Evolutionary conservation across 225 moss, liverwort and hornwort species (phyloP), one percentile per base, ranked within the genome.

Genomic region (Polytrichum commune): DNA sequence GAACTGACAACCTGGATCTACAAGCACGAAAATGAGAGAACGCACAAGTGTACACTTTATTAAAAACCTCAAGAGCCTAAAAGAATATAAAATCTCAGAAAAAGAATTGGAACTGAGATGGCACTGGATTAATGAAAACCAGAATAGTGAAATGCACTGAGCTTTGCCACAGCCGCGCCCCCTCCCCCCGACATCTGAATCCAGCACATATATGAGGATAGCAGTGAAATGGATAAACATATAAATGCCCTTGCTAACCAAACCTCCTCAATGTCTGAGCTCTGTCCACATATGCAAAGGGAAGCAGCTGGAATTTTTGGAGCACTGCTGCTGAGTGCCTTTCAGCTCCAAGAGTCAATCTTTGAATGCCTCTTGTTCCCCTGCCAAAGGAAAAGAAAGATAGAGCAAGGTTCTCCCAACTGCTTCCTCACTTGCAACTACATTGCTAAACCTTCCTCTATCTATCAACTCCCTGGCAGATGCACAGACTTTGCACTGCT

Each of bases 341-440:
- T 20, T 6, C 68, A 75, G 73, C 80, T 76, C 65, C 74, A 77
- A 74, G 67, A 73, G 82, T 2, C 88, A 84, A 84, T 88, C 88
- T 88, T 88, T 82, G 88, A 88, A 77, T 77, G 88, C 88, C 62
- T 68, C 65, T 71, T 83, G 80, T 76, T 78, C 81, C 73, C 72
- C 77, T 77, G 87, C 87, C 84, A 79, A 73, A 79, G 87, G 84
- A 84, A 73, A 77, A 73, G 84, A 84, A 78, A 88, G 88, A 84
- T 79, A 84, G 65, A 67, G 84, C 77, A 84, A 81, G 82, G 84
- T 79, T 84, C 67, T 72, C 74, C 72, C 79, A 33, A 58, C 67
- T 70, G 55, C 63, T 13, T 30, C 26, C 74, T 65, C 25, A 54
- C 55, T 55, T 76, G 35, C 70, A 73, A 71, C 58, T 68, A 69